Evolutionary conservation across 805 yeast species (phyloP).

Genomic region (Danielozyma ontarioensis): DNA sequence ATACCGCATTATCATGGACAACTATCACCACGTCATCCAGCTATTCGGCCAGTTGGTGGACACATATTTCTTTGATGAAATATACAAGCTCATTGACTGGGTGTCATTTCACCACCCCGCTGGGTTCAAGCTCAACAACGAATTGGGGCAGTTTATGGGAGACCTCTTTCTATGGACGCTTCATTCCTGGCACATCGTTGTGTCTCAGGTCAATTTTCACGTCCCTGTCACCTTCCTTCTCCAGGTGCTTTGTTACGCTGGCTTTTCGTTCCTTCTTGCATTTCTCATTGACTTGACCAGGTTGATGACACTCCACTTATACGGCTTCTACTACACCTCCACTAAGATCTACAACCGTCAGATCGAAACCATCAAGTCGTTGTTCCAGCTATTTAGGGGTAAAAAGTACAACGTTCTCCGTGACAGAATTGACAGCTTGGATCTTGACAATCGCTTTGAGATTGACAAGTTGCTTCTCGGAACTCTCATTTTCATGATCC

Average conservation of each 20-base stretch:
- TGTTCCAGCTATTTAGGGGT: constrained; percentile 84
- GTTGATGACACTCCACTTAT: constrained; percentile 63
- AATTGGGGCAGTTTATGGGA: constrained; percentile 79
- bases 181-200: constrained; percentile 48
- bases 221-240: constrained; percentile 5
- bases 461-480: constrained; percentile 86
- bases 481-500: constrained; percentile 77
- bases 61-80: constrained; percentile 36
- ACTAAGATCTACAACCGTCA: constrained; percentile 79
- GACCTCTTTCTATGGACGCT: constrained; percentile 84
- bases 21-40: constrained; percentile 14
- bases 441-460: constrained; percentile 49
- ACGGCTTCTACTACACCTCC: constrained; percentile 71
- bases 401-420: constrained; percentile 81
- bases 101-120: constrained; percentile 80
- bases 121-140: constrained; percentile 87
- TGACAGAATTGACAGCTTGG: constrained; percentile 77
- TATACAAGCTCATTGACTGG: constrained; percentile 55
- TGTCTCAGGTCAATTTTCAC: constrained; percentile 4
- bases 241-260: constrained; percentile 22
- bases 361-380: constrained; percentile 57
- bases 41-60: constrained; percentile 26
- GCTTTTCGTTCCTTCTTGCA: constrained; percentile 68
- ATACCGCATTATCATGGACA: constrained; percentile 38
- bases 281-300: constrained; percentile 60